Conservation (phyloP, 2,329 filamentous ascomycete genomes). For the Erysiphe neolycopersici region DNA sequence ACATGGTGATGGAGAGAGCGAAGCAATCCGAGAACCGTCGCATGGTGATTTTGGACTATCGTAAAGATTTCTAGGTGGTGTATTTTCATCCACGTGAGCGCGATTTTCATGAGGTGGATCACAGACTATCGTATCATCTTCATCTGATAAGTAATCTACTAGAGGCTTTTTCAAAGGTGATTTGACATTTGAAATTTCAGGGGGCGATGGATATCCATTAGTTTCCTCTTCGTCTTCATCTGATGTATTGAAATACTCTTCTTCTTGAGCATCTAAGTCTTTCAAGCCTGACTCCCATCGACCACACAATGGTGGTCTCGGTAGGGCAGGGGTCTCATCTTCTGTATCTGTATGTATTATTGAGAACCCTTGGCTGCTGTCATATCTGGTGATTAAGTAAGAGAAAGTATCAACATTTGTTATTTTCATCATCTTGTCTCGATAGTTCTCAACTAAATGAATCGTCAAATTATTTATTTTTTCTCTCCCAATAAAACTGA, state of each 20-base stretch:
- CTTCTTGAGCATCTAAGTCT: constrained; percentile 63
- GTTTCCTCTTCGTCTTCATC: constrained; percentile 45
- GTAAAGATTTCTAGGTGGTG: constrained; percentile 3
- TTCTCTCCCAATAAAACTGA: constrained; percentile 69
- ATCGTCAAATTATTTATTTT: constrained; percentile 56
- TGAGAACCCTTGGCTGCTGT: constrained; percentile 46
- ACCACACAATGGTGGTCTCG: constrained; percentile 24
- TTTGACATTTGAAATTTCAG: constrained; percentile 27
- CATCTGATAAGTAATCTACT: constrained; percentile 82
- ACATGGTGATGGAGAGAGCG: constrained; percentile 7
- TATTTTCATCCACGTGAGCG: constrained; percentile 4
- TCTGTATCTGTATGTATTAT: constrained; percentile 46
- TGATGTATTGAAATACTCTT: constrained; percentile 79
- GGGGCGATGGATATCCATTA: constrained; percentile 6
- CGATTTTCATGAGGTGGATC: constrained; percentile 14
- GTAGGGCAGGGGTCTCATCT: constrained; percentile 21
- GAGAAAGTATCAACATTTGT: constrained; percentile 70
- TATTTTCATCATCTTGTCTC: constrained; percentile 47
- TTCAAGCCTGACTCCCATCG: constrained; percentile 41
- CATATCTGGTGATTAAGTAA: constrained; percentile 47
- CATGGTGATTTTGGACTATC: background rate
- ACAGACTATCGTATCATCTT: constrained; percentile 46
- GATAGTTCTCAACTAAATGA: constrained; percentile 62
- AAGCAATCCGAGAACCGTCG: background rate
- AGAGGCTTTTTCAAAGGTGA: constrained; percentile 41